These are phyloP conservation scores for Pluteus cervinus DNA, from an alignment of 768 basidiomycete genomes.

Conservation along the genomic window DNA sequence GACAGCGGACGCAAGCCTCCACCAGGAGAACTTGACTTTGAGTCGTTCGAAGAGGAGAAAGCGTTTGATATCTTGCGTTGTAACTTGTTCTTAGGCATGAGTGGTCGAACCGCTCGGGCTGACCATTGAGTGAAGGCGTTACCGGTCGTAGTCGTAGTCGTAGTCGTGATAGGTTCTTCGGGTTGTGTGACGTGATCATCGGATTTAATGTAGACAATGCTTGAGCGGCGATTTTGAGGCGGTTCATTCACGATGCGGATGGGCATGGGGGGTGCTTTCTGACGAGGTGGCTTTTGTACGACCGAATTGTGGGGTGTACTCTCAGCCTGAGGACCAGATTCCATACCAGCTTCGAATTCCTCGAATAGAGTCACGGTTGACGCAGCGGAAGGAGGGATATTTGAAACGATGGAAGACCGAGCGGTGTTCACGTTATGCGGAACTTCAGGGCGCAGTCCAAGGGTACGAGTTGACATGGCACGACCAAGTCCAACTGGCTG, in stretches of 20 bases:
- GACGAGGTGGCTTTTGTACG: constrained; percentile 25
- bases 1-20: constrained; percentile 55
- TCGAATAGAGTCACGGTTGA: constrained; percentile 63
- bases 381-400: constrained; percentile 46
- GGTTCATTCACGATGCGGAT: constrained; percentile 20
- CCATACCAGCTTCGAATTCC: constrained; percentile 35
- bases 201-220: constrained; percentile 62
- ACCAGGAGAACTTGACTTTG: constrained; percentile 33
- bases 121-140: constrained; percentile 41
- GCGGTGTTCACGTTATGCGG: constrained; percentile 42
- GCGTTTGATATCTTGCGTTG: constrained; percentile 34
- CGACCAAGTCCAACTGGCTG: constrained; percentile 20
- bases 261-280: constrained; percentile 27
- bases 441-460: constrained; percentile 45
- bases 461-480: constrained; percentile 36
- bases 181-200: constrained; percentile 31
- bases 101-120: constrained; percentile 43
- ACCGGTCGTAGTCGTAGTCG: constrained; percentile 23
- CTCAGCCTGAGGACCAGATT: constrained; percentile 46
- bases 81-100: constrained; percentile 47
- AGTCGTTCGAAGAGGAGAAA: constrained; percentile 16
- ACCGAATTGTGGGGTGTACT: constrained; percentile 58
- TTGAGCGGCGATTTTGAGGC: constrained; percentile 39
- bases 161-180: constrained; percentile 17
- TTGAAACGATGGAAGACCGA: constrained; percentile 42